Conservation (phyloP, 2,329 filamentous ascomycete species). For the Ascochyta rabiei region DNA sequence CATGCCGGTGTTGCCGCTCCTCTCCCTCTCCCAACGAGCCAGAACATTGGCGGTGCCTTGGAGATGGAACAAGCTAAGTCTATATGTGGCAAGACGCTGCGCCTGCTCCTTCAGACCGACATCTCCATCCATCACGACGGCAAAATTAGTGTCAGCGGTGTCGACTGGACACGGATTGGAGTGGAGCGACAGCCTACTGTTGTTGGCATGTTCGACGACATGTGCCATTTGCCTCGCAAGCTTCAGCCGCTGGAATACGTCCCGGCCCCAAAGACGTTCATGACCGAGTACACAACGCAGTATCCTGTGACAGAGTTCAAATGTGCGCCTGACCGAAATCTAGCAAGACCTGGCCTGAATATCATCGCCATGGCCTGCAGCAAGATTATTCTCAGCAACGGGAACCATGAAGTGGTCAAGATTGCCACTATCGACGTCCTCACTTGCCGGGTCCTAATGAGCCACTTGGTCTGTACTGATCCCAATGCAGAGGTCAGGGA, state of each 20-base stretch:
- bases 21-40: not conserved
- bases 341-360: constrained; percentile 18
- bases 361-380: constrained; percentile 38
- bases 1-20: not conserved
- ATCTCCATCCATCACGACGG: constrained; percentile 36
- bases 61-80: constrained; percentile 36
- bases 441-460: constrained; percentile 40
- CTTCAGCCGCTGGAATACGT: constrained; percentile 36
- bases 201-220: constrained; percentile 26
- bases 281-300: constrained; percentile 22
- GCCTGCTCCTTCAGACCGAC: constrained; percentile 37
- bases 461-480: constrained; percentile 40
- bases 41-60: constrained; percentile 18
- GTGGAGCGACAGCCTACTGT: constrained; percentile 28
- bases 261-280: constrained; percentile 33
- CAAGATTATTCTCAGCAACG: constrained; percentile 33
- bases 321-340: constrained; percentile 22
- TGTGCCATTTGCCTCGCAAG: constrained; percentile 36
- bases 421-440: constrained; percentile 41
- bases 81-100: constrained; percentile 33
- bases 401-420: constrained; percentile 37
- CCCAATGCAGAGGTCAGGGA: constrained; percentile 25
- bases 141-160: constrained; percentile 29
- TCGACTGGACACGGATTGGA: constrained; percentile 35
- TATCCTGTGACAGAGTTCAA: constrained; percentile 31